These are phyloP conservation scores for Calendula officinalis DNA, from an alignment of 129 eudicot species.

Conservation along the genomic window DNA sequence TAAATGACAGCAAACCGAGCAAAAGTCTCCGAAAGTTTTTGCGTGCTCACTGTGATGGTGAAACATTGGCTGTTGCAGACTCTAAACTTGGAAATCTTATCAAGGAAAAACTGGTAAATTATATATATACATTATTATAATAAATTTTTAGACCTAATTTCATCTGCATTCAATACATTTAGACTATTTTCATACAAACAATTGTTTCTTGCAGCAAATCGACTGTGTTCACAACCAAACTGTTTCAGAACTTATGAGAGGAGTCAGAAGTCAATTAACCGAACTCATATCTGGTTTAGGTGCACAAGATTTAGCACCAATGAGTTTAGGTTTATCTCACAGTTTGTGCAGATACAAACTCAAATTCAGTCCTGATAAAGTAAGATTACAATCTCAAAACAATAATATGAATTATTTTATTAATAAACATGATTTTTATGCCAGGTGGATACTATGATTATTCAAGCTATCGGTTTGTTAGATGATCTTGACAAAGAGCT, in stretches of 20 bases:
- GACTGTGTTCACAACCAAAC: slow-evolving; percentile 84
- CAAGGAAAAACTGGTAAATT: slow-evolving; percentile 84
- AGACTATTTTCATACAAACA: neutral
- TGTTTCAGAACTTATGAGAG: slow-evolving; percentile 94
- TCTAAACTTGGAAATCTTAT: slow-evolving; percentile 75
- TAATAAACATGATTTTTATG: neutral
- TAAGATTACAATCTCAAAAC: slow-evolving; percentile 16
- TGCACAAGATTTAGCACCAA: slow-evolving; percentile 89
- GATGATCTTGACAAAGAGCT: slow-evolving; percentile 99
- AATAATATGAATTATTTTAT: neutral
- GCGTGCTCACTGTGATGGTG: slow-evolving; percentile 86
- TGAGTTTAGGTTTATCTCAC: slow-evolving; percentile 99
- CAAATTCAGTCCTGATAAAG: slow-evolving; percentile 96
- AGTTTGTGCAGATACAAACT: slow-evolving; percentile 87
- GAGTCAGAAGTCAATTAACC: slow-evolving; percentile 80
- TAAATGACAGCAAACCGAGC: slow-evolving; percentile 80
- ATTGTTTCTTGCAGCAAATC: slow-evolving; percentile 56
- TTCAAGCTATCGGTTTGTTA: slow-evolving; percentile 94
- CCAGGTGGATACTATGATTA: slow-evolving; percentile 97
- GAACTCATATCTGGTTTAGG: slow-evolving; percentile 91
- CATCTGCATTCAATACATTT: neutral
- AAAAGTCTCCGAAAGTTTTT: slow-evolving; percentile 92
- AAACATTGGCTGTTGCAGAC: slow-evolving; percentile 79
- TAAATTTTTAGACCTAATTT: no score
- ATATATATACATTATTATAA: no score